These are phyloP conservation scores for Jacaranda copaia DNA, from an alignment of 257 asterid species.

Conservation along the genomic window DNA sequence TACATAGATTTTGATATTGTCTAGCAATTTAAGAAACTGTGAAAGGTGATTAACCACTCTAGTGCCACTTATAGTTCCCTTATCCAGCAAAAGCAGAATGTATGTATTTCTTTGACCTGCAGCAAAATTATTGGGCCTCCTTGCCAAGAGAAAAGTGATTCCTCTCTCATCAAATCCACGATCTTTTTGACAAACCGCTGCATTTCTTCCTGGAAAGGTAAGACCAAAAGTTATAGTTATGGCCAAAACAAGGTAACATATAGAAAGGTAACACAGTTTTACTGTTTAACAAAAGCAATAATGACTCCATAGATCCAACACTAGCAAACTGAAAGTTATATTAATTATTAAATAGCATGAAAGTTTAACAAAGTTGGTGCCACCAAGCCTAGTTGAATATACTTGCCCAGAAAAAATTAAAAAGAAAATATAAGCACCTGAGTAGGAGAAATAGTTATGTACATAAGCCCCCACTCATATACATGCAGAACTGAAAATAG, in stretches of 20 bases:
- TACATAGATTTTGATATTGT: neutral
- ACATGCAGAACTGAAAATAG: neutral
- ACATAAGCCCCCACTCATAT: neutral
- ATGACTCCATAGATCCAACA: neutral
- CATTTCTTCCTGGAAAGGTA: conserved; percentile 81
- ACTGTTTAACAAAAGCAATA: conserved; percentile 16
- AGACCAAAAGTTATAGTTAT: conserved; percentile 19
- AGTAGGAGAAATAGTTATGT: neutral
- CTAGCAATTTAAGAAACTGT: neutral
- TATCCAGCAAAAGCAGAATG: conserved; percentile 29
- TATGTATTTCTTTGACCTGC: conserved; percentile 64
- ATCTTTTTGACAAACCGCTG: conserved; percentile 84
- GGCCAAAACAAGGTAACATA: conserved; percentile 14
- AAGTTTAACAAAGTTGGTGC: neutral
- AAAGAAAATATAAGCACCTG: neutral
- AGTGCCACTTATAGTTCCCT: neutral
- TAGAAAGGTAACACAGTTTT: conserved; percentile 4
- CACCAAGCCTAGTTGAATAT: conserved; percentile 27
- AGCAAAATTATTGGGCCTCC: conserved; percentile 92
- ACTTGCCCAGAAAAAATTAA: conserved; percentile 23
- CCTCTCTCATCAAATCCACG: conserved; percentile 82
- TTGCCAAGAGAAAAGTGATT: conserved; percentile 92
- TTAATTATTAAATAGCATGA: neutral
- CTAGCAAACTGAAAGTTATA: neutral
- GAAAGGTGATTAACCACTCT: conserved; percentile 22